Conservation (phyloP, 257 asterid species). For the Solanum okadae region DNA sequence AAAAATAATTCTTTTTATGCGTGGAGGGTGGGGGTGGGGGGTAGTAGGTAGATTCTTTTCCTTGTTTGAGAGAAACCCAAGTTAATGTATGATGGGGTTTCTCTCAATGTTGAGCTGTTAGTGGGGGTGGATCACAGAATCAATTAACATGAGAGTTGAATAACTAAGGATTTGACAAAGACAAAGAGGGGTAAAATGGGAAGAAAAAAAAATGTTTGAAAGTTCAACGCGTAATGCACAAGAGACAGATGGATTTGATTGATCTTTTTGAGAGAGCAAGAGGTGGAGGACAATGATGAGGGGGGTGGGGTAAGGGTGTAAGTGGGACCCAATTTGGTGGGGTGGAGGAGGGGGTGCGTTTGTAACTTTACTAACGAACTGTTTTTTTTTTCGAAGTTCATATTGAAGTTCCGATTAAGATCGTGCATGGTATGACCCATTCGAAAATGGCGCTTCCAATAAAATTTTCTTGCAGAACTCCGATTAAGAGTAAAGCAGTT, state of each 20-base stretch:
- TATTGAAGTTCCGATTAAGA: not conserved
- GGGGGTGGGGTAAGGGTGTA: not conserved
- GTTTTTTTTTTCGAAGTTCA: rapidly evolving
- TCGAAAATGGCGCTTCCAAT: rapidly evolving
- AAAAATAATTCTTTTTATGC: not conserved
- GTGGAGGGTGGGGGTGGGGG: not conserved
- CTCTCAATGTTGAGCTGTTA: slow-evolving; percentile 28
- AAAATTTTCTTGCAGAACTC: rapidly evolving
- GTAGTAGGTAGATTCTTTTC: slow-evolving; percentile 25
- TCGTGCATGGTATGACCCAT: too few relatives aligned
- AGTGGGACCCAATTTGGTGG: not conserved
- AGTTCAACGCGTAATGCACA: slow-evolving; percentile 49
- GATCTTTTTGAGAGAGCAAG: not conserved
- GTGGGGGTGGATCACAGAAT: slow-evolving; percentile 27
- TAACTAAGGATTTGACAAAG: not conserved
- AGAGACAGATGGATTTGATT: slow-evolving; percentile 29
- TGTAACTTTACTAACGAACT: not conserved
- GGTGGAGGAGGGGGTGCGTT: not conserved
- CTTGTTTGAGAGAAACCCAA: slow-evolving; percentile 43
- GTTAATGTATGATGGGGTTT: slow-evolving; percentile 18
- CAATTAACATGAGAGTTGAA: slow-evolving; percentile 25
- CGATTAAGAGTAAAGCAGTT: too few relatives aligned
- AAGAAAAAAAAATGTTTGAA: slow-evolving; percentile 8
- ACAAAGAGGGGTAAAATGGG: not conserved
- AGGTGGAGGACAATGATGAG: slow-evolving; percentile 1